Conservation (phyloP, 441 rosid species). For the Adansonia grandidieri region DNA sequence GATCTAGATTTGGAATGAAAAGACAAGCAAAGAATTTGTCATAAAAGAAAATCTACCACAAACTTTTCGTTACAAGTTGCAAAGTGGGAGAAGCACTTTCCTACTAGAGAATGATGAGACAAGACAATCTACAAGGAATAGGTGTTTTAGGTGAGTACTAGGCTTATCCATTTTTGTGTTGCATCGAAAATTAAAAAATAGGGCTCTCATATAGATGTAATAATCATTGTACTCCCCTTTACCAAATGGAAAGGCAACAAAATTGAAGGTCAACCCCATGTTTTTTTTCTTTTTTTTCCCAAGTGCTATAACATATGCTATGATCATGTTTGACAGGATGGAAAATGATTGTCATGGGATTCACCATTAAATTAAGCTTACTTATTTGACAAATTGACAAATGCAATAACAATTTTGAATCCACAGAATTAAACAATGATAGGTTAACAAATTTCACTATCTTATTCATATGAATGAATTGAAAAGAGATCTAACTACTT, state of each 20-base stretch:
- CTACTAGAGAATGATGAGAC: conserved; percentile 23
- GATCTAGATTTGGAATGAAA: not conserved
- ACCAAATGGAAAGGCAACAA: conserved; percentile 25
- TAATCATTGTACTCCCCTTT: conserved; percentile 31
- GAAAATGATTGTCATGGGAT: not conserved
- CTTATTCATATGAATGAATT: not conserved
- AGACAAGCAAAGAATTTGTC: not conserved
- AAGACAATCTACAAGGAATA: not conserved
- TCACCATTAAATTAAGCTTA: not conserved
- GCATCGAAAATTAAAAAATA: conserved; percentile 2
- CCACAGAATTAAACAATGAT: not conserved
- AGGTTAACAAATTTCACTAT: not conserved
- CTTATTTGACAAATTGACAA: not conserved
- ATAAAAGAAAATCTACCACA: not conserved
- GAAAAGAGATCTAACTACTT: not conserved
- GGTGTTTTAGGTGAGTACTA: not conserved
- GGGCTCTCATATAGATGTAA: not conserved
- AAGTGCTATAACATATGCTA: not conserved
- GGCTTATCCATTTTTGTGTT: conserved; percentile 22
- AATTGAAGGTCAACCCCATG: conserved; percentile 10
- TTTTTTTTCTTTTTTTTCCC: not conserved
- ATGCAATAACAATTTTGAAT: conserved; percentile 5
- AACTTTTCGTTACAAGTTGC: conserved; percentile 11
- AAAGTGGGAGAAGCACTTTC: conserved; percentile 37
- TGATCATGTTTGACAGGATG: not conserved